Evolutionary conservation across 2,329 filamentous ascomycete genomes (phyloP), one percentile per base, ranked within the genome.

Genomic region (Fusarium graminum): DNA sequence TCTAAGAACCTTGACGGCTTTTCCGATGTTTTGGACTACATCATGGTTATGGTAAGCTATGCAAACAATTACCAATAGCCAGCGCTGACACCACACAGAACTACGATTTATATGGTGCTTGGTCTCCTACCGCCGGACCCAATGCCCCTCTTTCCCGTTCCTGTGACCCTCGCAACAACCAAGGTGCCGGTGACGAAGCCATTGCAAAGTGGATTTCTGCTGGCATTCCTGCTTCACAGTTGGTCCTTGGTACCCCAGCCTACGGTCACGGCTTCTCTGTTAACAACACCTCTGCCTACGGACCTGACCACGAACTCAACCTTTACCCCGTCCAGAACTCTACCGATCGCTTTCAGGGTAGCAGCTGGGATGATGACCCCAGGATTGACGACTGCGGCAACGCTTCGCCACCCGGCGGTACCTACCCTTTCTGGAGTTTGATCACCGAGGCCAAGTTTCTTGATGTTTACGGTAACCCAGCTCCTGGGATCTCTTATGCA

Each of bases 341-440:
- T 3, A 52, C 62, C 11, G 47, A 69, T 2, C 68, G 68, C 25
- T 71, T 71, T 55, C 68, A 71, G 19, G 68, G 68, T 2, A 66
- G 68, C 34, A 69, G 63, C 43, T 70, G 68, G 68, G 68, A 70
- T 32, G 39, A 46, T 1, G 68, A 71, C 11, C 44, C 62, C 11
- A n/a, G 6, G 2, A 8, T 69, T 10, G 68, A 70, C 17, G 36
- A 30, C 28, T 70, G 68, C 2, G 68, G 68, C 12, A 65, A 64
- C 42, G 10, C 68, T 1, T 22, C n/a, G 3, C 68, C 65, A 9
- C 65, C 65, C 2, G 59, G 65, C 4, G 68, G 58, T 4, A 70
- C 68, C 1, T 70, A 70, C 11, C 44, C 66, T 2, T 56, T 67
- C 46, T 70, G 68, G 68, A 70, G 68, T n/a, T 49, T 70, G 52